Base-by-base conservation (phyloP, 1,139 yeast species). In the Kodamaea fungicola region DNA sequence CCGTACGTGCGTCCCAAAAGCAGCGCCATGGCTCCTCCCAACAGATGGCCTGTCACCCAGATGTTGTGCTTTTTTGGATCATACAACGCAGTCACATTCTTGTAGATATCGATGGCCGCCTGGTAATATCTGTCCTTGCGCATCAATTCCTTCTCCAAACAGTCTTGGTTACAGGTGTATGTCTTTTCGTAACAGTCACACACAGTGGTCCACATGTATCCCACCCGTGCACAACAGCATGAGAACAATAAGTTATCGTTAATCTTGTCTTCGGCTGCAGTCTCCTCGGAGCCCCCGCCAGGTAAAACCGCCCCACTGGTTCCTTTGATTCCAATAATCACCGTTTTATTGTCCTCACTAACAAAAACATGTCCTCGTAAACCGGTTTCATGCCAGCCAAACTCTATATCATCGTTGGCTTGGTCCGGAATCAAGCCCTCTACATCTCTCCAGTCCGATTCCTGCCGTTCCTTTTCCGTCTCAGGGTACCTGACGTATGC, bases 41-140 rank as follows among this genome's bases (percentile, higher is more conserved):
- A 67, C 0, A 97, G 90, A 57, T 92, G 99, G 2, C 99, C 99
- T 0, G 96, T 85, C 3, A 86, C 71, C 97, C 98, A 92, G 22
- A 92, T 78, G 28, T 78, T 74, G 22, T 67, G 57, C 1, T 85
- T 69, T 19, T 74, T 64, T 0, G 97, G 96, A 1, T 67, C 56
- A 54, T 88, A 89, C 35, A 80, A 46, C 2, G 53, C 50, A 0
- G 80, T 68, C 9, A 90, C 95, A 47, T 85, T 82, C 40, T 81
- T 71, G 59, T 86, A 92, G 13, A 92, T 74, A 42, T 87, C 88
- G 41, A 90, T 60, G 0, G 78, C 83, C 0, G 96, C 94, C 47
- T 80, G 79, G 59, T 88, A 92, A 59, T 90, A 92, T 35, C 88
- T 66, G 55, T 89, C 96, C 44, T 80, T 79, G 33, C 84, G 66